A percentile compares a stretch with the other conserved stretches of the same genome.
Conservation (phyloP, 345 rosid genomes). For the Cochlearia excelsa region DNA sequence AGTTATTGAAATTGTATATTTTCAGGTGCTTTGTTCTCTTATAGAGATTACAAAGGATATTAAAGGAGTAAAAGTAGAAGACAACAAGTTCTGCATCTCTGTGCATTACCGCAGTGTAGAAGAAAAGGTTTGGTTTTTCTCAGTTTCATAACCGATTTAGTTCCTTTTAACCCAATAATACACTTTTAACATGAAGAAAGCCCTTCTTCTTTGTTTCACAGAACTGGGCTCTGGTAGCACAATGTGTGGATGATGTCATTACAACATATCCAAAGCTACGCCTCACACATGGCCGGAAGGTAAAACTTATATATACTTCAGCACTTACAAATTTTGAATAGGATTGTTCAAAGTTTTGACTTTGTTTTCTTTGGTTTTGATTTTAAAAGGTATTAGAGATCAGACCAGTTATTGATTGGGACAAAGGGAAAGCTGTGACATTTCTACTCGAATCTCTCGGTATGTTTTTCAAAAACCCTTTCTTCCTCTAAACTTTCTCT, state of each 20-base stretch:
- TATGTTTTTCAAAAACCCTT: constrained; percentile 8
- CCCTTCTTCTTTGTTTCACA: constrained; percentile 20
- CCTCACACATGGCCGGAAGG: constrained; percentile 80
- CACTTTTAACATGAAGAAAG: not conserved
- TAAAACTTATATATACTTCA: constrained; percentile 1
- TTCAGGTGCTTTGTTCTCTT: constrained; percentile 65
- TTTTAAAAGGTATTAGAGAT: constrained; percentile 76
- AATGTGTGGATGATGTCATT: constrained; percentile 52
- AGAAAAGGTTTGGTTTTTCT: constrained; percentile 42
- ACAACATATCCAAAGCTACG: constrained; percentile 53
- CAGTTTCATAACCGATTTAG: not conserved
- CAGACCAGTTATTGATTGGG: constrained; percentile 90
- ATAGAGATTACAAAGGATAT: constrained; percentile 58
- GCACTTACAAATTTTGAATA: too few species aligned
- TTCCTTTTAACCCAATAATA: constrained; percentile 3
- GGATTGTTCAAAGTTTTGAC: constrained; percentile 2
- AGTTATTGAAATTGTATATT: constrained; percentile 3
- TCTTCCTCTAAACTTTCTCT: constrained; percentile 3
- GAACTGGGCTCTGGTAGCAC: constrained; percentile 59
- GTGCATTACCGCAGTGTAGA: constrained; percentile 96
- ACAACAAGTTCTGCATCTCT: constrained; percentile 86
- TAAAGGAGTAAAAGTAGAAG: constrained; percentile 74
- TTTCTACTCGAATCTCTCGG: constrained; percentile 96
- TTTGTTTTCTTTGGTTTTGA: constrained; percentile 7
- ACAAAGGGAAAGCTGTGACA: constrained; percentile 89